These are phyloP conservation scores for Furcasterigmium sp. DNA, from an alignment of 2,329 filamentous ascomycete species.

Conservation along the genomic window DNA sequence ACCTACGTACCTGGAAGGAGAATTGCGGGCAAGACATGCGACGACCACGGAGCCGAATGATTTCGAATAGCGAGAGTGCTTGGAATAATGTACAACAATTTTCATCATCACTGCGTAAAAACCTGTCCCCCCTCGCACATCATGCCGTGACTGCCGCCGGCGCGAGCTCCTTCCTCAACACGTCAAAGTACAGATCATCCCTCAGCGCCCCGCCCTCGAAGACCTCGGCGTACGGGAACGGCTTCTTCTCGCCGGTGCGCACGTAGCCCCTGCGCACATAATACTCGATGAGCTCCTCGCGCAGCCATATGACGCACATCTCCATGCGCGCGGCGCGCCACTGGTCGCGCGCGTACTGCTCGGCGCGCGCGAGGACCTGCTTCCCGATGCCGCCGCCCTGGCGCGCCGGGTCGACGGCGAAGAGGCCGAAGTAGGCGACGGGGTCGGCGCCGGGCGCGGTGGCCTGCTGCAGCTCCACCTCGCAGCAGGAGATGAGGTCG, in stretches of 20 bases:
- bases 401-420: slow-evolving; percentile 36
- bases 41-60: too few relatives aligned
- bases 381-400: slow-evolving; percentile 40
- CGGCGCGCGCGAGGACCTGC: slow-evolving; percentile 33
- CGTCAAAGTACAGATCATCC: slow-evolving; percentile 37
- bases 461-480: slow-evolving; percentile 22
- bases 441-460: slow-evolving; percentile 7
- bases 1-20: too few relatives aligned
- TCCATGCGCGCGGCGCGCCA: slow-evolving; percentile 30
- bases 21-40: too few relatives aligned
- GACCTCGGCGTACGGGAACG: slow-evolving; percentile 36
- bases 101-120: too few relatives aligned
- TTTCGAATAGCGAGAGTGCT: too few relatives aligned
- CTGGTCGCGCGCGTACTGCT: slow-evolving; percentile 25
- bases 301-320: slow-evolving; percentile 37
- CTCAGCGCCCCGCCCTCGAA: slow-evolving; percentile 27
- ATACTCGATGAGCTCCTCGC: slow-evolving; percentile 39
- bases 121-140: not conserved
- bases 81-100: too few relatives aligned
- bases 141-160: not conserved
- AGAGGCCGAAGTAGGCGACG: slow-evolving; percentile 39
- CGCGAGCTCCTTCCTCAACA: slow-evolving; percentile 31
- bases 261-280: slow-evolving; percentile 38
- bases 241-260: slow-evolving; percentile 28
- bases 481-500: slow-evolving; percentile 36